A percentile compares a stretch with the other conserved stretches of the same genome.
Evolutionary conservation across 352 stramenopile species (phyloP).

Genomic region (Globisporangium mamillatum): DNA sequence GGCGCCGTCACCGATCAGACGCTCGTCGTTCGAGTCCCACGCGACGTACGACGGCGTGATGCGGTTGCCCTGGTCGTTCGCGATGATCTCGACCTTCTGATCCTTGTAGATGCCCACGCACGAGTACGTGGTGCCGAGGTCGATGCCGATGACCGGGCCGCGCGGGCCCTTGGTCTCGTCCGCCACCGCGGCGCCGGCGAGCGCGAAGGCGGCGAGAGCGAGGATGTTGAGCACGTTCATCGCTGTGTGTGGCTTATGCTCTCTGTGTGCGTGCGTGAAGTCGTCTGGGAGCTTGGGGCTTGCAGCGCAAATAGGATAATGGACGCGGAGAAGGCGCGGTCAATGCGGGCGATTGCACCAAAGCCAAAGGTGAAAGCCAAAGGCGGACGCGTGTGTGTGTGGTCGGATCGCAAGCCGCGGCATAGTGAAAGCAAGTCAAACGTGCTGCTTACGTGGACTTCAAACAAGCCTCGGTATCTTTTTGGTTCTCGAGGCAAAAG

Average conservation of each 20-base stretch:
- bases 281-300: background rate
- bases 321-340: conserved; percentile 16
- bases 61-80: conserved; percentile 97
- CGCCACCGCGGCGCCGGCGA: conserved; percentile 30
- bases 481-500: background rate
- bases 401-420: no score
- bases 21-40: conserved; percentile 94
- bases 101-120: conserved; percentile 94
- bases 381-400: background rate
- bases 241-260: conserved; percentile 18
- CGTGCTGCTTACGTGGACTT: conserved; percentile 7
- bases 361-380: no score
- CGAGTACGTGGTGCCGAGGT: conserved; percentile 93
- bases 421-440: conserved; percentile 17
- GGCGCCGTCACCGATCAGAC: conserved; percentile 97
- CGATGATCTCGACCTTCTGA: conserved; percentile 95
- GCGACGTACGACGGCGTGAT: conserved; percentile 99
- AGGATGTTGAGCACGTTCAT: conserved; percentile 75
- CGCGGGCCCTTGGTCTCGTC: conserved; percentile 62
- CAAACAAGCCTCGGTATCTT: conserved; percentile 1
- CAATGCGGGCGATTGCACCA: no score
- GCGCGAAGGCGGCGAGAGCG: conserved; percentile 37
- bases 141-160: conserved; percentile 79
- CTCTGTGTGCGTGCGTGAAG: conserved; percentile 15
- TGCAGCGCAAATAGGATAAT: conserved; percentile 55